These are phyloP conservation scores for Lumnitzera racemosa DNA, from an alignment of 345 rosid species.

Conservation along the genomic window DNA sequence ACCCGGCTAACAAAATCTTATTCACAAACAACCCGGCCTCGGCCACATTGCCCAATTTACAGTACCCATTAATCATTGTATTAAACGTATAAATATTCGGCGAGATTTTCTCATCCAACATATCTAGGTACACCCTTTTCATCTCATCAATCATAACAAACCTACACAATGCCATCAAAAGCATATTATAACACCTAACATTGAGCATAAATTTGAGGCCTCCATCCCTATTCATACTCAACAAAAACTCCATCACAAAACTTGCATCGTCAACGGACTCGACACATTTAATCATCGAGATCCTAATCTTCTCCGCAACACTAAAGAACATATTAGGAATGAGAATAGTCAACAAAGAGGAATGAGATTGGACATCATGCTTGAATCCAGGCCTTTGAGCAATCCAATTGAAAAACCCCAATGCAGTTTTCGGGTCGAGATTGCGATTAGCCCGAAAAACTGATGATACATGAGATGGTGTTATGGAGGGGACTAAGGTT, in stretches of 20 bases:
- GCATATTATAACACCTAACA: constrained; percentile 46
- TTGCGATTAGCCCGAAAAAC: constrained; percentile 27
- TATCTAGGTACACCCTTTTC: constrained; percentile 40
- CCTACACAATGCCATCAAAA: constrained; percentile 45
- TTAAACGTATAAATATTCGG: constrained; percentile 58
- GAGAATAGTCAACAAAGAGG: constrained; percentile 38
- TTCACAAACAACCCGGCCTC: constrained; percentile 48
- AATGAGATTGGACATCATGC: constrained; percentile 39
- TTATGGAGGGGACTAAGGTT: constrained; percentile 29
- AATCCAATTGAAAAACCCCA: constrained; percentile 47
- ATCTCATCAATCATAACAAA: constrained; percentile 56
- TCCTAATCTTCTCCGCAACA: constrained; percentile 37
- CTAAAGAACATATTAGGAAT: constrained; percentile 21
- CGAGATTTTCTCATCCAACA: constrained; percentile 36
- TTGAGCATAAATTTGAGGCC: constrained; percentile 37
- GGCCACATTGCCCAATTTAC: constrained; percentile 54
- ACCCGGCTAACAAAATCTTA: constrained; percentile 53
- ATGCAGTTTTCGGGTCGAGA: constrained; percentile 43
- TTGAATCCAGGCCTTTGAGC: constrained; percentile 37
- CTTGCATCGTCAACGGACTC: constrained; percentile 28
- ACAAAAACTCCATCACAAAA: constrained; percentile 29
- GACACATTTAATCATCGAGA: constrained; percentile 45
- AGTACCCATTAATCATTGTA: constrained; percentile 67
- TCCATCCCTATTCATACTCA: constrained; percentile 31
- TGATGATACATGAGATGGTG: constrained; percentile 43